Base-by-base conservation (phyloP, 257 asterid species). In the Solanum verrucosum region DNA sequence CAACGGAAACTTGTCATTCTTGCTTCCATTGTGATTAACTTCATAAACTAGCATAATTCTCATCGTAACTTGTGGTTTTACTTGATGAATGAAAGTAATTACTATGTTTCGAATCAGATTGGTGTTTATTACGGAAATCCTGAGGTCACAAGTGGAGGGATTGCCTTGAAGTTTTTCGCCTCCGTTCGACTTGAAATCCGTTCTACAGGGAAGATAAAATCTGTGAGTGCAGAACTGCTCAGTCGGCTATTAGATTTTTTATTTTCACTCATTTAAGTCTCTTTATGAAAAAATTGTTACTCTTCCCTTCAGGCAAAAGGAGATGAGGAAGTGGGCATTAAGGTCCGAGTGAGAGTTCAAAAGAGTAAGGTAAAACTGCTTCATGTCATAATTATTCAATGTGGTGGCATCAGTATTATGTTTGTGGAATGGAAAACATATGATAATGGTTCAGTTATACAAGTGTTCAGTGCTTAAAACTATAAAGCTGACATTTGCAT, bases 141-240 rank as follows among this genome's bases (percentile, higher is more conserved):
- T 52, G 99, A 97, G 91, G 99, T 97, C 89, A 97, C 99, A 34
- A 96, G 99, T 88, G 99, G 99, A 91, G 99, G 99, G 72, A 94
- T 97, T 89, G 99, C 99, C 82, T 92, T 97, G 85, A 97, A 96
- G 95, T 97, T 97, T 90, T 97, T 97, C 88, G 99, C 99, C 72
- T 97, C 98, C 18, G 98, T 96, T 88, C 98, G 99, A 82, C 99
- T 97, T 90, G 99, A 97, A 94, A 97, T 97, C 92, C 98, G 99
- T 81, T 89, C 98, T 23, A 94, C 88, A 35, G 99, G 99, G 93
- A 97, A 97, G 97, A 95, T 97, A 90, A 97, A 97, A 93, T 96
- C 98, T 78, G 99, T 95, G 91, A 93, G 97, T 90, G 75, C 88
- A 82, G 88, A 88, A 88, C 78, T 86, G 37, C 87, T 49, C 72